Evolutionary conservation across 192 early-diverging fungal species (phyloP).

Genomic region (Irineochytrium annulatum): DNA sequence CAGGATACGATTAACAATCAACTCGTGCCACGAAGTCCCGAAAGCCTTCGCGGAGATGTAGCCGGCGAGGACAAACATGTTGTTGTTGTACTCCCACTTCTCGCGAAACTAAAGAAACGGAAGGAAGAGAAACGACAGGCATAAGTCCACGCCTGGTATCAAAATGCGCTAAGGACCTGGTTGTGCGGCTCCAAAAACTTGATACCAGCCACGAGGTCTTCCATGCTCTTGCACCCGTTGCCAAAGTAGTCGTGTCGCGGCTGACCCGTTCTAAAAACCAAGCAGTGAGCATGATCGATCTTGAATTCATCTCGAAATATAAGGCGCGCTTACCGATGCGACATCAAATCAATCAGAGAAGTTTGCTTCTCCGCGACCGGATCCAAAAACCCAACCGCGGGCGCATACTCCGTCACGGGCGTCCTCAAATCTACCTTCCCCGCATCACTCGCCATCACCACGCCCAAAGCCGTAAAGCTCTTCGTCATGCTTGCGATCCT

Average conservation of each 20-base stretch:
- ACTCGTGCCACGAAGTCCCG: background rate
- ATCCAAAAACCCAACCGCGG: constrained; percentile 10
- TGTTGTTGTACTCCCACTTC: constrained; percentile 18
- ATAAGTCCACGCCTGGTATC: too few relatives aligned
- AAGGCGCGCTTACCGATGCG: background rate
- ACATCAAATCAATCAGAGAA: constrained; percentile 13
- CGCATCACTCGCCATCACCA: too few relatives aligned
- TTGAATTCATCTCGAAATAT: background rate
- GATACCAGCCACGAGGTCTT: background rate
- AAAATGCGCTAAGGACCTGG: too few relatives aligned
- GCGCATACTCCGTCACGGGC: background rate
- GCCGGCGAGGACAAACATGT: constrained; percentile 20
- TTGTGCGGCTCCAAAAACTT: constrained; percentile 8
- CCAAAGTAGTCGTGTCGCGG: constrained; percentile 1
- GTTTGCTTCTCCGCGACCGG: background rate
- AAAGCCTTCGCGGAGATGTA: constrained; percentile 5
- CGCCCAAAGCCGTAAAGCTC: too few relatives aligned
- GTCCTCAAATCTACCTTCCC: constrained; percentile 10
- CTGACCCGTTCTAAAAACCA: constrained; percentile 3
- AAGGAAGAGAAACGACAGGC: too few relatives aligned
- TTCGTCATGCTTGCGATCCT: background rate
- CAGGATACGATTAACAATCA: constrained; percentile 3
- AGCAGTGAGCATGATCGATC: too few relatives aligned
- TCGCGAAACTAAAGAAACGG: constrained; percentile 17
- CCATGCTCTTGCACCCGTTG: background rate